A percentile compares a stretch with the other conserved stretches of the same genome.
Evolutionary conservation across 2,329 filamentous ascomycete genomes (phyloP).

Genomic region (Microdochium trichocladiopsis): DNA sequence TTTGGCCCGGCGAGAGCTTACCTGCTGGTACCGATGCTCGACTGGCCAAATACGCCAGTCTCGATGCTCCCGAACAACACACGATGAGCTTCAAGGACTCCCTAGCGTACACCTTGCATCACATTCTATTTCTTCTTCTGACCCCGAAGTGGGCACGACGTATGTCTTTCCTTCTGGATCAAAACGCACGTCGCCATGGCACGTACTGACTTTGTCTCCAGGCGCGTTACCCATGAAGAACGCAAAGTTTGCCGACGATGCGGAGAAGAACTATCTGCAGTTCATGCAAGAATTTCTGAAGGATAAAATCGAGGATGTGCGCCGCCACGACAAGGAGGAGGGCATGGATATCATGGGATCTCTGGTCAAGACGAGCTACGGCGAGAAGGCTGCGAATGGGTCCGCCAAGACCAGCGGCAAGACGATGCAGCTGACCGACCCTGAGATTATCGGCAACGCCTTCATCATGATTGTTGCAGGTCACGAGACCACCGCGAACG

Average conservation of each 20-base stretch:
- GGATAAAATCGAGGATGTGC: slow-evolving; percentile 22
- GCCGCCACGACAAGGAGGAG: slow-evolving; percentile 12
- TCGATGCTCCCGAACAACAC: slow-evolving; percentile 24
- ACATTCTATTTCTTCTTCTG: slow-evolving; percentile 41
- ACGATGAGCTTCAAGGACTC: slow-evolving; percentile 45
- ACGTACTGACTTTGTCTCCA: neutral
- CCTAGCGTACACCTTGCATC: slow-evolving; percentile 39
- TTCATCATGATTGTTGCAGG: slow-evolving; percentile 65
- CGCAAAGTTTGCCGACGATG: slow-evolving; percentile 9
- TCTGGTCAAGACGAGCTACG: slow-evolving; percentile 1
- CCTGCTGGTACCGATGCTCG: slow-evolving; percentile 33
- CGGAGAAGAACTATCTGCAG: slow-evolving; percentile 43
- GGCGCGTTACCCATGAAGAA: neutral
- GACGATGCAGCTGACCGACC: slow-evolving; percentile 25
- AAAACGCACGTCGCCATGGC: neutral
- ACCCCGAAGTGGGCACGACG: slow-evolving; percentile 33
- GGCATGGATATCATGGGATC: slow-evolving; percentile 11
- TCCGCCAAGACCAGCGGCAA: slow-evolving; percentile 1
- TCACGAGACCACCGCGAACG: slow-evolving; percentile 75
- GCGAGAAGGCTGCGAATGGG: neutral
- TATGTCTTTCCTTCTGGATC: neutral
- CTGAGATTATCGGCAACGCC: slow-evolving; percentile 67
- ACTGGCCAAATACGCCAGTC: slow-evolving; percentile 34
- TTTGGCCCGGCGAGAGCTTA: slow-evolving; percentile 56
- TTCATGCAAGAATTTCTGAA: slow-evolving; percentile 50